Evolutionary conservation across 2,329 filamentous ascomycete genomes (phyloP), one percentile per base, ranked within the genome.

Genomic region (Coniosporium tulheliwenetii): DNA sequence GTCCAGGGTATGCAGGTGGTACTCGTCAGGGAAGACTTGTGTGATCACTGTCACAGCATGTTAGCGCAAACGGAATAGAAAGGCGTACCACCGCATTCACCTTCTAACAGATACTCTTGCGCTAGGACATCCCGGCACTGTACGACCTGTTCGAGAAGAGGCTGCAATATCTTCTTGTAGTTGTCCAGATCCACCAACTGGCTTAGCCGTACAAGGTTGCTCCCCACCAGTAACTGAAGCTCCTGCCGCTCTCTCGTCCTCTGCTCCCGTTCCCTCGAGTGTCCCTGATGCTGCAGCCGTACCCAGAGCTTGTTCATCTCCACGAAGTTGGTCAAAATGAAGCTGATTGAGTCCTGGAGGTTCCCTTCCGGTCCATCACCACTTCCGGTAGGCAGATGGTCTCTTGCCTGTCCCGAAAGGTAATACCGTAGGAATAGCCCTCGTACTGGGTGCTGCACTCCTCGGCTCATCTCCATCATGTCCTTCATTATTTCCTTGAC

Each of bases 231-330:
- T 45, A 98, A 70, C 65, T 98, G 91, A 41, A 98, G 69, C 65
- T 98, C 93, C 59, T 93, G 87, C 52, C 91, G 74, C 65, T 98
- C 91, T 54, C 91, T 86, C 43, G 86, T 94, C 51, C 91, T 74
- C 64, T 93, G 81, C 47, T 98, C 91, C 40, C 91, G 73, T 62
- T 98, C 91, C 52, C 89, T 75, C 33, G 91, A 98, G 57, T 95
- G 91, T 19, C 91, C 91, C 59, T 98, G 91, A 60, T 98, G 91
- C 60, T 98, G 91, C 55, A 96, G 67, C 36, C 91, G 80, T 47
- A 98, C 91, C 91, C 91, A 98, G 30, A 98, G 72, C 71, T 98
- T 98, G 66, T 98, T 98, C 91, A 98, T 98, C 65, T 98, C 91
- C 51, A 98, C 91, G 56, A 98, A 98, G 55, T 98, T 98, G 45